Evolutionary conservation across 208 protist species (phyloP).

Genomic region (Trypanosomatidae sp.): DNA sequence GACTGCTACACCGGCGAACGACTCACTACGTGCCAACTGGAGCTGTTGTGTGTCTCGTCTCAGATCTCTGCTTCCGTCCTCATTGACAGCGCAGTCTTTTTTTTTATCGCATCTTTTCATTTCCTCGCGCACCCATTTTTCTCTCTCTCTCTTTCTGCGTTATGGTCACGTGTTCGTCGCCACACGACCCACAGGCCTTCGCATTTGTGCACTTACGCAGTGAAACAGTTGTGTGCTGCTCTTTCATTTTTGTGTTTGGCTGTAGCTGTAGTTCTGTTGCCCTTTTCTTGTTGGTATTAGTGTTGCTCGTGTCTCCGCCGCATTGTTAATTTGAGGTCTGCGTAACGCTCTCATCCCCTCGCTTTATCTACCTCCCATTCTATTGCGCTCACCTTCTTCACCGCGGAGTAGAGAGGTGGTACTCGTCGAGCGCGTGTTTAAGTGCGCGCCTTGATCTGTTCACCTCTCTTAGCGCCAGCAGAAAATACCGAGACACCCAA

Average conservation of each 20-base stretch:
- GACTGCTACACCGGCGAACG: not conserved
- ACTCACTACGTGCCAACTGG: not conserved
- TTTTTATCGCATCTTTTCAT: not conserved
- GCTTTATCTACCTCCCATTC: not conserved
- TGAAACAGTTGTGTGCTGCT: slow-evolving; percentile 5
- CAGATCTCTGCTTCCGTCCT: not conserved
- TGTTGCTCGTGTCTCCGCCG: not conserved
- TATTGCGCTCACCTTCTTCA: not conserved
- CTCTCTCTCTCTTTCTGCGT: not conserved
- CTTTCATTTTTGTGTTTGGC: slow-evolving; percentile 13
- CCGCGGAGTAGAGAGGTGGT: not conserved
- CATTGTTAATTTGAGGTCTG: not conserved
- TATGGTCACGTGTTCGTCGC: not conserved
- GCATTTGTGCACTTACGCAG: not conserved
- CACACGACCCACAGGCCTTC: not conserved
- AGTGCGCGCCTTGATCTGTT: not conserved
- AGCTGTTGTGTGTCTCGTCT: not conserved
- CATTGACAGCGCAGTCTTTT: not conserved
- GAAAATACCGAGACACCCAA: not conserved
- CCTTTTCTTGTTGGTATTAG: not conserved
- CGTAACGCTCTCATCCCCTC: not conserved
- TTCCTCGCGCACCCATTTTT: not conserved
- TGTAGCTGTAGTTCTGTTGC: not conserved
- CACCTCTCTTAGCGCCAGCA: not conserved
- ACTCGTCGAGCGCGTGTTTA: not conserved